These are phyloP conservation scores for Entomortierella lignicola DNA, from an alignment of 192 early-diverging fungal genomes.

Conservation along the genomic window DNA sequence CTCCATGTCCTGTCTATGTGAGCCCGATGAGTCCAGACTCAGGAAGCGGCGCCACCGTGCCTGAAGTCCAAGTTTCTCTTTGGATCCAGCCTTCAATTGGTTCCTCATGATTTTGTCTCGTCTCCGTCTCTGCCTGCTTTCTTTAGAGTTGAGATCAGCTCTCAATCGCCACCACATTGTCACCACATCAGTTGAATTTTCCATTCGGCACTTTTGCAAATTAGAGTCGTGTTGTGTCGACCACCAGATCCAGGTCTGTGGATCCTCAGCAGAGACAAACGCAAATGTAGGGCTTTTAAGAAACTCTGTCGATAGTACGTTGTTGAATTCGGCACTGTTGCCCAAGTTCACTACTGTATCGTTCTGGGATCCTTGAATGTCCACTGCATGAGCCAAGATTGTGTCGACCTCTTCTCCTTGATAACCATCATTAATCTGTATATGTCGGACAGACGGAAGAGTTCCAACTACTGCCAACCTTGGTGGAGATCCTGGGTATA, in stretches of 20 bases:
- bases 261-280: slow-evolving; percentile 46
- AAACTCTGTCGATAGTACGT: slow-evolving; percentile 21
- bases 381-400: slow-evolving; percentile 2
- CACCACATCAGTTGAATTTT: slow-evolving; percentile 24
- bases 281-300: slow-evolving; percentile 34
- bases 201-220: slow-evolving; percentile 36
- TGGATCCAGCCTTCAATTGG: background rate
- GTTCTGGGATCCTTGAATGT: background rate
- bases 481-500: background rate
- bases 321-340: slow-evolving; percentile 15
- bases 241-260: slow-evolving; percentile 52
- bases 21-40: background rate
- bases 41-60: slow-evolving; percentile 10
- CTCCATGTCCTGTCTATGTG: slow-evolving; percentile 28
- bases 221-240: slow-evolving; percentile 33
- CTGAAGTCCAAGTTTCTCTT: background rate
- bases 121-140: slow-evolving; percentile 4
- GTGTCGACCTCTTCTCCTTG: slow-evolving; percentile 20
- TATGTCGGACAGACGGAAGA: slow-evolving; percentile 22
- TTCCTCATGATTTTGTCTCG: background rate
- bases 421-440: slow-evolving; percentile 36
- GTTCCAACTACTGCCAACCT: background rate
- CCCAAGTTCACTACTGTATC: background rate
- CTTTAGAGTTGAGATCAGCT: slow-evolving; percentile 13
- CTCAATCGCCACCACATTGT: slow-evolving; percentile 48